Conservation (phyloP, 2,329 filamentous ascomycete genomes). For the Trichoderma atrobrunneum region DNA sequence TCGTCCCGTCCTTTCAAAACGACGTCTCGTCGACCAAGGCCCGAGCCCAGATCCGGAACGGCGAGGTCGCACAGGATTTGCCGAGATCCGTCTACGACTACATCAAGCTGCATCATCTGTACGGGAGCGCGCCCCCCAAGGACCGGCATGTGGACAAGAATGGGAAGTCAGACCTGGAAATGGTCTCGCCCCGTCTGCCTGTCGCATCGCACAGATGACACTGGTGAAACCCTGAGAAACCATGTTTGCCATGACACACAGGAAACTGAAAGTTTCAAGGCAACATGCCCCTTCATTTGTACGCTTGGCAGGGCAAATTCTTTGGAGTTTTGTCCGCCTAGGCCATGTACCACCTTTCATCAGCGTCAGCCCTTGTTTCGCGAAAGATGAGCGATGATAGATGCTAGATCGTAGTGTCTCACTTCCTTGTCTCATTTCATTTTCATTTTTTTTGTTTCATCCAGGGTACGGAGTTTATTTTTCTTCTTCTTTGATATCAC, state of each 20-base stretch:
- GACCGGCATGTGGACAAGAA: slow-evolving; percentile 6
- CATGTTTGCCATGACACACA: not conserved
- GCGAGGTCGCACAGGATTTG: slow-evolving; percentile 73
- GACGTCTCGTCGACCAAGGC: slow-evolving; percentile 78
- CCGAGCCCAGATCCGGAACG: slow-evolving; percentile 69
- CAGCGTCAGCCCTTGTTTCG: not conserved
- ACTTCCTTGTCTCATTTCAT: not conserved
- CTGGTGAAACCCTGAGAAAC: not conserved
- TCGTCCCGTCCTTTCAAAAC: slow-evolving; percentile 83
- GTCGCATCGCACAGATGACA: slow-evolving; percentile 14
- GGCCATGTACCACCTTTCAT: slow-evolving; percentile 1
- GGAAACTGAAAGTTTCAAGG: not conserved
- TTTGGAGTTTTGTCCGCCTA: not conserved
- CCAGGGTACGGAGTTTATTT: not conserved
- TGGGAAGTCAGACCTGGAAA: not conserved
- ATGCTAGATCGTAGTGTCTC: slow-evolving; percentile 3
- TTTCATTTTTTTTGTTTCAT: not conserved
- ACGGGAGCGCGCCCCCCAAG: slow-evolving; percentile 42
- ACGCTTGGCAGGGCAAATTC: not conserved
- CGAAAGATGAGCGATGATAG: not conserved
- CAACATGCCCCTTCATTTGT: not conserved
- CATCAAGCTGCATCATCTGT: slow-evolving; percentile 62
- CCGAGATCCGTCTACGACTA: slow-evolving; percentile 70
- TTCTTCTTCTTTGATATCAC: not conserved
- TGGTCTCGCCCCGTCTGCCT: slow-evolving; percentile 6